Evolutionary conservation across 2,329 filamentous ascomycete genomes (phyloP), one percentile per base, ranked within the genome.

Genomic region (Pseudogymnoascus sp.): DNA sequence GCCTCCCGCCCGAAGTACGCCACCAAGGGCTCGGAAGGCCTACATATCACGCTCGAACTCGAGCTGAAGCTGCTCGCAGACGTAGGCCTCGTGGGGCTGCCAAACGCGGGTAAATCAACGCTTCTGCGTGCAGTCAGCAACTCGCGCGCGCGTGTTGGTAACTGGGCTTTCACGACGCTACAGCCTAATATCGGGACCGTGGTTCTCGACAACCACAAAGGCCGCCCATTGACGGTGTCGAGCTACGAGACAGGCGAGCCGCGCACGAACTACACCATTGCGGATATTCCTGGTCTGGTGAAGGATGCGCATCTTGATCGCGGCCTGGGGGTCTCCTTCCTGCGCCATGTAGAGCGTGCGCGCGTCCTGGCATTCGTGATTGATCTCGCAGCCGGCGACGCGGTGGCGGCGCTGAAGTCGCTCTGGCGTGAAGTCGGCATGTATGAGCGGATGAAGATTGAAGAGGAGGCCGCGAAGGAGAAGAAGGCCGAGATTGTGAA

Each of bases 101-200:
- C 95, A 1, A 99, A 99, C 74, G 95, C 93, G 4, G 95, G 95
- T 7, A 99, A 99, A 77, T 96, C 90, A 73, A 97, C 95, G 0
- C 82, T 99, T 1, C 82, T 97, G 15, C 87, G 95, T 17, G 88
- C 93, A 2, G 79, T 99, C 70, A 96, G 88, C 70, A 93, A 93
- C 74, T 96, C 90, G 73, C 88, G 92, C 65, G 91, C 95, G 1
- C 85, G 95, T 40, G 87, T 99, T 4, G 95, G 95, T 42, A 88
- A 90, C 73, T 99, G 95, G 95, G 93, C 92, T 9, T 99, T 99
- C 74, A 99, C 95, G 2, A 99, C 95, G 0, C 81, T 99, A 7
- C 88, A 93, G 69, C 95, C 95, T 2, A 97, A 96, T 69, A 96
- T 99, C 62, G 95, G 95, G 60, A 99, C 95, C 0, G 91, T 99